Percentiles rank a stretch among this genome's conserved stretches.
These are phyloP conservation scores for Atkinsonella hypoxylon DNA, from an alignment of 2,329 filamentous ascomycete genomes.

Conservation along the genomic window DNA sequence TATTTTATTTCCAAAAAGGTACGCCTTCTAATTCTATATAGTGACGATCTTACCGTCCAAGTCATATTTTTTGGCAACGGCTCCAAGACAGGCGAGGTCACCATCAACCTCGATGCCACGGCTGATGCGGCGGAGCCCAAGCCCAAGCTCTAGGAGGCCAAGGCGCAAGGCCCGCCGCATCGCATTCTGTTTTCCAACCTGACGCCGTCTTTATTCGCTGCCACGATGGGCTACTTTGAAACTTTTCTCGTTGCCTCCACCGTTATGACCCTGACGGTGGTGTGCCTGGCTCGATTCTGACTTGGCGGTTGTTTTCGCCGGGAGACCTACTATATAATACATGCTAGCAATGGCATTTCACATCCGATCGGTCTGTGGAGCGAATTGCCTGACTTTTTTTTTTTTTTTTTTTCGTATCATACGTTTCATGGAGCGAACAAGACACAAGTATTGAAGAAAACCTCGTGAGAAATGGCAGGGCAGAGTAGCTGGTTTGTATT, in stretches of 20 bases:
- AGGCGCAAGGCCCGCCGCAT: neutral
- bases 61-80: conserved; percentile 96
- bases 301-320: neutral
- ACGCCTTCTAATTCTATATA: conserved; percentile 20
- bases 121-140: conserved; percentile 32
- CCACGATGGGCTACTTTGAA: neutral
- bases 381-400: neutral
- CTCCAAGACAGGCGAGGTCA: conserved; percentile 63
- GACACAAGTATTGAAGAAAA: no score
- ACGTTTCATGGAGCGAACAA: neutral
- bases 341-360: neutral
- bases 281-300: neutral
- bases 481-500: neutral
- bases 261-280: neutral
- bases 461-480: neutral
- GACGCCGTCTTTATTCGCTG: neutral
- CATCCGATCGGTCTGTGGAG: neutral
- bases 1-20: no score
- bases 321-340: neutral
- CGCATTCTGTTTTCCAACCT: neutral
- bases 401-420: neutral
- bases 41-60: conserved; percentile 91
- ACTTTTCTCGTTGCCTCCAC: neutral
- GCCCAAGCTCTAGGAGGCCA: conserved; percentile 25
- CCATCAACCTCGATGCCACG: conserved; percentile 78